Conservation (phyloP, 2,329 filamentous ascomycete genomes). For the Talaromyces pinophilus region DNA sequence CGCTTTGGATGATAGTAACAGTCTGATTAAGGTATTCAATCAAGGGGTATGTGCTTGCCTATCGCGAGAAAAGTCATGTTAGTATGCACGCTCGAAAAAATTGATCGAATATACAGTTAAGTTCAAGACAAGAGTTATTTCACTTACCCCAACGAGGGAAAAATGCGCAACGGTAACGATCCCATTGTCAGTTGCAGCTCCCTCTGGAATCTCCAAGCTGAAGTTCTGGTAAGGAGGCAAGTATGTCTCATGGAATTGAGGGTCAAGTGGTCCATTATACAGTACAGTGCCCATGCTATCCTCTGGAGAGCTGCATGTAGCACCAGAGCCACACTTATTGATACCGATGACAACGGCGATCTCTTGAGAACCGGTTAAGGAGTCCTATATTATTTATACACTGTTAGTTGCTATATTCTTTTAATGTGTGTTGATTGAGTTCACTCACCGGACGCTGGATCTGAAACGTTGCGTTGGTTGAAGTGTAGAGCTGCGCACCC, state of each 20-base stretch:
- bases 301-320: slow-evolving; percentile 26
- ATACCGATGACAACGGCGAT: slow-evolving; percentile 36
- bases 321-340: slow-evolving; percentile 27
- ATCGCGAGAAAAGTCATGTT: background rate
- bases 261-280: slow-evolving; percentile 34
- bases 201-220: slow-evolving; percentile 31
- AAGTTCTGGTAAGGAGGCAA: slow-evolving; percentile 36
- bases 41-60: slow-evolving; percentile 30
- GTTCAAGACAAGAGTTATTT: too few relatives aligned
- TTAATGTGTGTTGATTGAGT: too few relatives aligned
- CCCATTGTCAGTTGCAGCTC: slow-evolving; percentile 24
- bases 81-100: slow-evolving; percentile 9
- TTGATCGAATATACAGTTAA: slow-evolving; percentile 8
- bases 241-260: slow-evolving; percentile 30
- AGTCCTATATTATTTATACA: slow-evolving; percentile 26
- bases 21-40: slow-evolving; percentile 32
- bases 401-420: background rate
- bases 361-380: slow-evolving; percentile 31
- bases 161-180: slow-evolving; percentile 35
- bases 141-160: slow-evolving; percentile 35
- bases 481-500: slow-evolving; percentile 27
- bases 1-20: slow-evolving; percentile 28
- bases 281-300: slow-evolving; percentile 31
- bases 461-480: slow-evolving; percentile 30
- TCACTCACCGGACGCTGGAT: slow-evolving; percentile 34